Percentiles rank a stretch among this genome's conserved stretches.
These are phyloP conservation scores for Tubosaeta sp. DNA, from an alignment of 768 basidiomycete species.

Conservation along the genomic window DNA sequence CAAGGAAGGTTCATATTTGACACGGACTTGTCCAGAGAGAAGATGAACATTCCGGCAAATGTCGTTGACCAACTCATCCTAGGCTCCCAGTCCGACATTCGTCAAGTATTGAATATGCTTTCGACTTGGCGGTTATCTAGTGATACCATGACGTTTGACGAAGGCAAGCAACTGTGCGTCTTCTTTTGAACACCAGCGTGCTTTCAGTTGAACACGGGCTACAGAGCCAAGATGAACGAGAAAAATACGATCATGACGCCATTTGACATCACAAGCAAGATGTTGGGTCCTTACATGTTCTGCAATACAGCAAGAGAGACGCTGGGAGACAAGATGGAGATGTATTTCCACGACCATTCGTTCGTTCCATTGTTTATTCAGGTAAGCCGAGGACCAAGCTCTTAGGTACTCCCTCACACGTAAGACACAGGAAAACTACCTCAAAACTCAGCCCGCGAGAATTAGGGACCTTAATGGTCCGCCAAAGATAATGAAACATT, in stretches of 20 bases:
- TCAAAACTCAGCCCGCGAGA: constrained; percentile 73
- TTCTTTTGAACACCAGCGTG: neutral
- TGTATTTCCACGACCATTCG: constrained; percentile 95
- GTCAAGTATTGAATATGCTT: constrained; percentile 96
- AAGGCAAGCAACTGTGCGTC: constrained; percentile 84
- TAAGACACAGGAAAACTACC: constrained; percentile 81
- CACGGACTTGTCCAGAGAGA: constrained; percentile 55
- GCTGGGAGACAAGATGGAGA: constrained; percentile 87
- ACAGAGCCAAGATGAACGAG: constrained; percentile 83
- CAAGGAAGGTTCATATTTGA: neutral
- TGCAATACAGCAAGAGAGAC: constrained; percentile 76
- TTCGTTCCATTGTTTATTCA: constrained; percentile 95
- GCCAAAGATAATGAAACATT: constrained; percentile 62
- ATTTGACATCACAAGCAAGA: constrained; percentile 85
- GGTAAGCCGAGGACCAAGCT: constrained; percentile 36
- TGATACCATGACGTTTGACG: constrained; percentile 81
- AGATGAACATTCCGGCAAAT: constrained; percentile 85
- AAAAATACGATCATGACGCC: constrained; percentile 90
- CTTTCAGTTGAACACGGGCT: constrained; percentile 3
- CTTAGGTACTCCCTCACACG: neutral
- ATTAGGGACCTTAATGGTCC: constrained; percentile 56
- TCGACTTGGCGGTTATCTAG: constrained; percentile 94
- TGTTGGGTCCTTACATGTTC: constrained; percentile 90
- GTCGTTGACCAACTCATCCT: constrained; percentile 89
- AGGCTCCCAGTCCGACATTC: constrained; percentile 92